phyloP scores from a whole-genome alignment of 805 yeast genomes.

The Teunomyces gatunensis region DNA sequence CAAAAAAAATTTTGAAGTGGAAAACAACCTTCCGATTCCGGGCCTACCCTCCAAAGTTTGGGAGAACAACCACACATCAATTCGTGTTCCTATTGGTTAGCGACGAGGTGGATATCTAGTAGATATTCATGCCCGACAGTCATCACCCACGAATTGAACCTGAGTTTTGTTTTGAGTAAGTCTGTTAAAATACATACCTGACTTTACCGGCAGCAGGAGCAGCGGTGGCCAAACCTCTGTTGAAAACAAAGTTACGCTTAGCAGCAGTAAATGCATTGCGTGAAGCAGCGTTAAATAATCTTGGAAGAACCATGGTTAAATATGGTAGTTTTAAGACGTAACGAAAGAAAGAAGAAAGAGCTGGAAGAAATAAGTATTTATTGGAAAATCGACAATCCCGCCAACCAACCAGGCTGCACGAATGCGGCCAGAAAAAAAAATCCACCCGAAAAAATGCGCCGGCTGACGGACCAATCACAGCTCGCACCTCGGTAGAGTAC shows the following conservation, averaged over 20 bases:
- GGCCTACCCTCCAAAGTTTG: not conserved
- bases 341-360: conserved; percentile 11
- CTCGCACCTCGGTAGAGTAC: conserved; percentile 6
- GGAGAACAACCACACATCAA: not conserved
- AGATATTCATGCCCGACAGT: no score
- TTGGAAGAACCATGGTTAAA: conserved; percentile 54
- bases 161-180: not conserved
- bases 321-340: conserved; percentile 19
- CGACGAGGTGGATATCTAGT: not conserved
- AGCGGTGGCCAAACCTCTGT: conserved; percentile 77
- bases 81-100: not conserved
- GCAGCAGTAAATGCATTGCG: conserved; percentile 89
- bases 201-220: conserved; percentile 78
- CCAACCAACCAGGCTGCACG: conserved; percentile 1
- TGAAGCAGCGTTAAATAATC: conserved; percentile 55
- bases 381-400: conserved; percentile 3
- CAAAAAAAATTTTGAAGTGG: not conserved
- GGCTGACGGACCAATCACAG: conserved; percentile 7
- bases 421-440: conserved; percentile 4
- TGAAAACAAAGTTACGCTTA: conserved; percentile 73
- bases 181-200: conserved; percentile 58
- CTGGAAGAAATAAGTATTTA: conserved; percentile 3
- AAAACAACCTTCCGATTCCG: not conserved
- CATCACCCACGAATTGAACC: not conserved
- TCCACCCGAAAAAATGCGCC: conserved; percentile 1